phyloP scores from a whole-genome alignment of 2,329 filamentous ascomycete genomes.

The Stachybotrys chartarum region DNA sequence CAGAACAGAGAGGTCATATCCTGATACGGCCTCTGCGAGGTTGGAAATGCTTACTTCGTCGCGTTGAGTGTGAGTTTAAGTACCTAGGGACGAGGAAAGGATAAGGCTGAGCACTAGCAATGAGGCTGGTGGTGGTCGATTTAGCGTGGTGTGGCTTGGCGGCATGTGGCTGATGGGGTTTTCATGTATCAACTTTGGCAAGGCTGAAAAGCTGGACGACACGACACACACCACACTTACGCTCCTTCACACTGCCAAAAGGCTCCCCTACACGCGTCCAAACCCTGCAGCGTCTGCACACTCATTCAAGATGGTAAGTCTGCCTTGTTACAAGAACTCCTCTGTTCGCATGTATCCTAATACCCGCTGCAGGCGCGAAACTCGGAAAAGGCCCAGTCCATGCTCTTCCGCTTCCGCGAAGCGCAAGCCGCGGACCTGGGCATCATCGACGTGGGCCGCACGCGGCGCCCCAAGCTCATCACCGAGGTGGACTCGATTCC shows the following conservation, averaged over 20 bases:
- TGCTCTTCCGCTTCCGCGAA: conserved; percentile 99
- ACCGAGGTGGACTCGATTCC: conserved; percentile 80
- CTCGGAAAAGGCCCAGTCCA: conserved; percentile 97
- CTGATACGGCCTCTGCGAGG: too few relatives aligned
- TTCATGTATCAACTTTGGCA: conserved; percentile 4
- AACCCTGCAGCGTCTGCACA: neutral
- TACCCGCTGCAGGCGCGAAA: conserved; percentile 69
- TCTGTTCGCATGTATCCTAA: too few relatives aligned
- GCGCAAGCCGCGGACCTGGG: conserved; percentile 93
- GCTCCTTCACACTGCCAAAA: neutral
- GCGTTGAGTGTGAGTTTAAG: too few relatives aligned
- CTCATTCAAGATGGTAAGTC: conserved; percentile 18
- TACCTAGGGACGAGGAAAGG: neutral
- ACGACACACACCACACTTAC: conserved; percentile 7
- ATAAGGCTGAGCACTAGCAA: neutral
- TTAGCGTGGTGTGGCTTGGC: conserved; percentile 7
- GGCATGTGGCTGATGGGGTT: conserved; percentile 4
- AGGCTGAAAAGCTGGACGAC: conserved; percentile 20
- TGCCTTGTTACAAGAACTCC: too few relatives aligned
- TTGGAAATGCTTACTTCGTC: too few relatives aligned
- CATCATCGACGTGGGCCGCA: conserved; percentile 87
- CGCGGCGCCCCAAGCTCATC: conserved; percentile 85
- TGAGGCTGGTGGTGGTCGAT: neutral
- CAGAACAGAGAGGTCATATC: neutral
- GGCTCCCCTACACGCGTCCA: neutral